A percentile compares a stretch with the other conserved stretches of the same genome.
Evolutionary conservation across 257 asterid species (phyloP).

Genomic region (Cordia subcordata): DNA sequence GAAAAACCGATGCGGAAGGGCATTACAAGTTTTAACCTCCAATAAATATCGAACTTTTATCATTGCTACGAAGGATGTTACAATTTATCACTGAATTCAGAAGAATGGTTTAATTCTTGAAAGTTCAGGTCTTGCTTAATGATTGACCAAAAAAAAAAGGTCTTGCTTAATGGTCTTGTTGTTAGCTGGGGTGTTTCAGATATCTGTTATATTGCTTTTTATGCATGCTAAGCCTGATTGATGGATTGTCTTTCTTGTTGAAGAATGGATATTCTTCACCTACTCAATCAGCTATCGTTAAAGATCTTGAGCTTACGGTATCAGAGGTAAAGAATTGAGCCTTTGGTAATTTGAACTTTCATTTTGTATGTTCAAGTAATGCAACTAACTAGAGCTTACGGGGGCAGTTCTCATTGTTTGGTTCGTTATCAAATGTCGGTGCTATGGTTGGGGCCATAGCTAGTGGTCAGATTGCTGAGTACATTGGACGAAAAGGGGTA

Average conservation of each 20-base stretch:
- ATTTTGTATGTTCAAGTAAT: background rate
- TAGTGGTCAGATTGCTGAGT: constrained; percentile 97
- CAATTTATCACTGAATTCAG: background rate
- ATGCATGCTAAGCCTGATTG: constrained; percentile 4
- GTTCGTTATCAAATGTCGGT: constrained; percentile 88
- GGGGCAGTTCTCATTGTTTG: constrained; percentile 77
- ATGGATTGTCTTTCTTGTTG: constrained; percentile 20
- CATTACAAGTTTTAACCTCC: too few species aligned
- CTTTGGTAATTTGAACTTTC: constrained; percentile 8
- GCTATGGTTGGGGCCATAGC: constrained; percentile 99
- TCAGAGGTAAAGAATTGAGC: constrained; percentile 55
- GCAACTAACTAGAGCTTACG: background rate
- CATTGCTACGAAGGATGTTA: too few species aligned
- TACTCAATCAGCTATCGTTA: constrained; percentile 58
- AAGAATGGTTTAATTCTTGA: too few species aligned
- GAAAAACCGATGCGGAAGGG: too few species aligned
- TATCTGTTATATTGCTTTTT: background rate
- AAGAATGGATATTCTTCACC: constrained; percentile 92
- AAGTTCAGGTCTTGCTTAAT: too few species aligned
- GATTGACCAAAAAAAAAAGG: too few species aligned
- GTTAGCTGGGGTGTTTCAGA: too few species aligned
- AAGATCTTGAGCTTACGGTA: constrained; percentile 69
- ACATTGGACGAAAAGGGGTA: constrained; percentile 97
- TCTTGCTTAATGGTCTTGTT: too few species aligned
- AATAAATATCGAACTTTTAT: too few species aligned